Percentiles rank a stretch among this genome's conserved stretches.
Evolutionary conservation across 305 asterid genomes (phyloP).

Genomic region (Fraxinus floribunda): DNA sequence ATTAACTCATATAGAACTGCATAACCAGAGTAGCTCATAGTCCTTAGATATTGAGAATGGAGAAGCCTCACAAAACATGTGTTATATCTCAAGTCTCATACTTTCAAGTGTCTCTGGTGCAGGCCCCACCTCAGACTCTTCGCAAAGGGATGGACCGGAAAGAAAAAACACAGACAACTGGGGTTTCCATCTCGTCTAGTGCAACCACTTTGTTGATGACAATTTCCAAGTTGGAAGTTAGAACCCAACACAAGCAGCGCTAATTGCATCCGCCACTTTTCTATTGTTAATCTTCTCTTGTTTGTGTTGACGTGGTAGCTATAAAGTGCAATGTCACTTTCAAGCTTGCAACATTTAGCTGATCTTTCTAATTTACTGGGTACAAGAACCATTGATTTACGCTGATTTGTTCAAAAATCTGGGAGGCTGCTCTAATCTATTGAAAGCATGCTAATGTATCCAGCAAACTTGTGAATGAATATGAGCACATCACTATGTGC

Average conservation of each 20-base stretch:
- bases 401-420: not conserved
- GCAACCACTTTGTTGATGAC: not conserved
- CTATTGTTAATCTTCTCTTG: not conserved
- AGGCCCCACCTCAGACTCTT: not conserved
- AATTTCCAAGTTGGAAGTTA: not conserved
- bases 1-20: not conserved
- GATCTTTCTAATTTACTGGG: not conserved
- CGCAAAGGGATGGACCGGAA: not conserved
- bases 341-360: not conserved
- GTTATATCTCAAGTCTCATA: not conserved
- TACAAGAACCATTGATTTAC: not conserved
- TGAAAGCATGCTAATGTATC: not conserved
- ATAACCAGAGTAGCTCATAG: not conserved
- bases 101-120: not conserved
- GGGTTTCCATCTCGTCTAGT: not conserved
- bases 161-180: not conserved
- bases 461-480: not conserved
- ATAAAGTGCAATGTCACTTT: not conserved
- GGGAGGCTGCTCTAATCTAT: not conserved
- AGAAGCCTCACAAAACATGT: not conserved
- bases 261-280: not conserved
- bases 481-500: not conserved
- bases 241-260: not conserved
- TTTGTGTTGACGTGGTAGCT: not conserved
- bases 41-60: not conserved